Percentiles rank a stretch among this genome's conserved stretches.
Conservation (phyloP, 768 basidiomycete genomes). For the Neoboletus subvelutipes region DNA sequence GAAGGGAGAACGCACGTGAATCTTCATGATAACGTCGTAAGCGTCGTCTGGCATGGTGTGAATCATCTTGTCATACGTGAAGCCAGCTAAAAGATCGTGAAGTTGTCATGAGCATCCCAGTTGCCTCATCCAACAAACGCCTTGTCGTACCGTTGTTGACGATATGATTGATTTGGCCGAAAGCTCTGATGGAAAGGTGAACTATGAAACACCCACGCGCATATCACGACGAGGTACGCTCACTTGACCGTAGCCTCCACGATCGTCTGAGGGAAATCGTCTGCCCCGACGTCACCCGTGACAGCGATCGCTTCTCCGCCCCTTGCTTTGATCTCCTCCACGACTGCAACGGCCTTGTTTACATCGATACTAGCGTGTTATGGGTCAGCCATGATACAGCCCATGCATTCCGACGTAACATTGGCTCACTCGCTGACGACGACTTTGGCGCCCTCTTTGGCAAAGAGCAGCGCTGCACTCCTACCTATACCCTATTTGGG, state of each 20-base stretch:
- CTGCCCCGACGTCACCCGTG: conserved; percentile 77
- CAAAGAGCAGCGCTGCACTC: conserved; percentile 72
- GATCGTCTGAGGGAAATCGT: conserved; percentile 79
- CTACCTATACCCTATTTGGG: conserved; percentile 76
- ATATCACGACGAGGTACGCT: conserved; percentile 35
- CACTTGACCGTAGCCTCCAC: conserved; percentile 74
- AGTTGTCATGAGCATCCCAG: conserved; percentile 1
- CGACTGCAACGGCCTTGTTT: conserved; percentile 62
- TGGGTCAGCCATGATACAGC: conserved; percentile 3
- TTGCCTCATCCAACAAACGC: not conserved
- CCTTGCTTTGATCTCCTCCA: conserved; percentile 65
- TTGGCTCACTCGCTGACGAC: conserved; percentile 72
- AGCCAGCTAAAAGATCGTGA: conserved; percentile 48
- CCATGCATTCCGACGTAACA: not conserved
- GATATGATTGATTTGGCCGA: conserved; percentile 84
- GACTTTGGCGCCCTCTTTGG: conserved; percentile 83
- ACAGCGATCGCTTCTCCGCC: conserved; percentile 77
- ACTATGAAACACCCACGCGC: not conserved
- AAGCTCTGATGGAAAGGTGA: conserved; percentile 48
- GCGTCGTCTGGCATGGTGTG: conserved; percentile 84
- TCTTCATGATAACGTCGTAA: conserved; percentile 78
- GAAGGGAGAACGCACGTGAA: conserved; percentile 87
- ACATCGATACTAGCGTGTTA: conserved; percentile 59
- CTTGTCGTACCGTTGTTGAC: conserved; percentile 67
- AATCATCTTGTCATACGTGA: conserved; percentile 85